Evolutionary conservation across 2,329 filamentous ascomycete species (phyloP), one percentile per base, ranked within the genome.

Genomic region (Helotiales sp.): DNA sequence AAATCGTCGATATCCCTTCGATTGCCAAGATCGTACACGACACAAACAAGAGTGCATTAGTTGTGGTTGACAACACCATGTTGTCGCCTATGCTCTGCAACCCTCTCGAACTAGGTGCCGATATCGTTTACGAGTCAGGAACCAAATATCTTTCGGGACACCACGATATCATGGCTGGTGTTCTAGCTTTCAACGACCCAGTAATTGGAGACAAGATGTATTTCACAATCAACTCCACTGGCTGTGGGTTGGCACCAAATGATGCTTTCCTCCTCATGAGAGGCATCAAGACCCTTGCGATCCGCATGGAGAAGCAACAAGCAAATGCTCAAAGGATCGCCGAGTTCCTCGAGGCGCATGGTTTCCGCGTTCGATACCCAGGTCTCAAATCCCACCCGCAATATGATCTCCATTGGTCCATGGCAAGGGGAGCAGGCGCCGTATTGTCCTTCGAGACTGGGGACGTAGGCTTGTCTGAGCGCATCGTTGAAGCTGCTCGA

Each of bases 251-350:
- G 6, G 91, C 93, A 1, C 96, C 96, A 3, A 97, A 98, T 77
- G 96, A 99, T 80, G 95, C 93, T 0, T 99, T 96, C 87, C 86
- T 99, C 43, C 88, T 99, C 45, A 93, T 99, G 85, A 89, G 96
- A 66, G 96, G 96, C 20, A 89, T 99, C 79, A 99, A 99, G 84
- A 99, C 96, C 0, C 85, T 99, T 6, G 94, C 94, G 69, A 96
- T 99, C 63, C 93, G 96, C 75, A 97, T 99, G 94, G 96, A 99
- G 78, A 97, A 97, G 83, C 96, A 99, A 80, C 96, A 99, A 80
- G 83, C 89, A 66, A 99, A 97, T 75, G 93, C 96, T 0, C 92
- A 96, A 81, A 85, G 87, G 62, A 97, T 99, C 75, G 96, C 95
- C 57, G 89, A 93, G 75, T 99, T 97, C 78, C 89, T 99, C 62